A percentile compares a stretch with the other conserved stretches of the same genome.
Conservation (phyloP, 164 flowering plant species). For the Chimonanthus praecox region DNA sequence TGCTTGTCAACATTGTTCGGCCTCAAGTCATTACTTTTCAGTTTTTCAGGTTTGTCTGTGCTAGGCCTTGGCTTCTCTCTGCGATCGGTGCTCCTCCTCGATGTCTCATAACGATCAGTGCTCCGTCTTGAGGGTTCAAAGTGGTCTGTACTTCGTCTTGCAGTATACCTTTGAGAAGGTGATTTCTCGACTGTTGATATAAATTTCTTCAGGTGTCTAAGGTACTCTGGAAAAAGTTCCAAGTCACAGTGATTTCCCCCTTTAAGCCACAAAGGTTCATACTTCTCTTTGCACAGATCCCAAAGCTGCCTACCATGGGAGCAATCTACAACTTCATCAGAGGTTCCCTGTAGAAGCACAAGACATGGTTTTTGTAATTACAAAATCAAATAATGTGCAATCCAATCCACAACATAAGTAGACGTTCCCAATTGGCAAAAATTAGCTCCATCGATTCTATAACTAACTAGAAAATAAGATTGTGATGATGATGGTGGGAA, state of each 20-base stretch:
- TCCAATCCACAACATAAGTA: background rate
- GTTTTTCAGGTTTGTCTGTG: constrained; percentile 42
- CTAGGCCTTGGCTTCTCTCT: constrained; percentile 36
- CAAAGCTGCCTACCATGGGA: constrained; percentile 88
- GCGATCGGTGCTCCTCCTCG: constrained; percentile 44
- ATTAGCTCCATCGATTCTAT: background rate
- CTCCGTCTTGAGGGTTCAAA: constrained; percentile 39
- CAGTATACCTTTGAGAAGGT: constrained; percentile 41
- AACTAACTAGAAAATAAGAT: background rate
- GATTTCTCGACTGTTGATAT: constrained; percentile 57
- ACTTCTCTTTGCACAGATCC: constrained; percentile 80
- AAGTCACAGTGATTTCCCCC: constrained; percentile 84
- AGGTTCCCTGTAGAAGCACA: constrained; percentile 57
- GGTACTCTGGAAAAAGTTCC: constrained; percentile 74
- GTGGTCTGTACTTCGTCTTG: constrained; percentile 46
- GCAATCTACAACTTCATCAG: constrained; percentile 84
- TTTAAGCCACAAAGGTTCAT: constrained; percentile 83
- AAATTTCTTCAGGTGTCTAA: constrained; percentile 77
- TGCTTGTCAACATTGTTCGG: constrained; percentile 31
- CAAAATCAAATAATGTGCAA: background rate
- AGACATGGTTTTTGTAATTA: background rate
- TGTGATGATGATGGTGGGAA: background rate
- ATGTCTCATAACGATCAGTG: constrained; percentile 42
- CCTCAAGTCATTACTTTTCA: constrained; percentile 37
- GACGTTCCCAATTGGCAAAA: background rate